phyloP scores from a whole-genome alignment of 139 green algal species.

The Asterochloris erici region DNA sequence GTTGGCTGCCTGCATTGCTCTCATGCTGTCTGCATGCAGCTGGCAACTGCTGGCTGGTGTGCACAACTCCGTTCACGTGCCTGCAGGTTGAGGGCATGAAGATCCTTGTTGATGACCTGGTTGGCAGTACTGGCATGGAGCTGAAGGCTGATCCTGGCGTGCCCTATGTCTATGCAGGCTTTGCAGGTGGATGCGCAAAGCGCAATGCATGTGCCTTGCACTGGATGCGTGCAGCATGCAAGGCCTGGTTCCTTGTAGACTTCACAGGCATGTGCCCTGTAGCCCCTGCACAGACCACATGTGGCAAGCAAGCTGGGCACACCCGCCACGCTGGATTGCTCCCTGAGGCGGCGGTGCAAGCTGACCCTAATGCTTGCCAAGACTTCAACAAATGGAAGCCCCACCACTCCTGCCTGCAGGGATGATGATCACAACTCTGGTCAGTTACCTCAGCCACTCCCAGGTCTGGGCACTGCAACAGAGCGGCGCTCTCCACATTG shows the following conservation, averaged over 20 bases:
- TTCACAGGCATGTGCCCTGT: background rate
- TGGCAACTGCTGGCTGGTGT: background rate
- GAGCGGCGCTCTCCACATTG: slow-evolving; percentile 68
- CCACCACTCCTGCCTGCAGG: slow-evolving; percentile 24
- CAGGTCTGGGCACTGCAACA: slow-evolving; percentile 85
- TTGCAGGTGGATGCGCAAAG: slow-evolving; percentile 39
- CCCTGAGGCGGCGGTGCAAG: background rate
- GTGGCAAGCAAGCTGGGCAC: background rate
- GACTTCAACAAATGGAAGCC: background rate
- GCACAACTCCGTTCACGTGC: background rate
- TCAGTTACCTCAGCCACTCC: slow-evolving; percentile 93
- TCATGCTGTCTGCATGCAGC: background rate
- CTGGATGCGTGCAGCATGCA: background rate
- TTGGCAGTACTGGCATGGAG: slow-evolving; percentile 81
- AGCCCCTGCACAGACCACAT: background rate
- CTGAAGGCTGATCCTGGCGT: slow-evolving; percentile 95
- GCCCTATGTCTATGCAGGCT: slow-evolving; percentile 92
- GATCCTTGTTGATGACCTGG: slow-evolving; percentile 75
- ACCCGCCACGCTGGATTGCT: background rate
- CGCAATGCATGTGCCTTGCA: background rate
- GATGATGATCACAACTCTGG: slow-evolving; percentile 92
- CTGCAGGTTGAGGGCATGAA: slow-evolving; percentile 70
- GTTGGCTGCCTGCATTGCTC: background rate
- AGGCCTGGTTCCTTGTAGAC: background rate
- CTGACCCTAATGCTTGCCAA: background rate